Conservation (phyloP, 2,329 filamentous ascomycete species). For the Neoarthrinium moseri region DNA sequence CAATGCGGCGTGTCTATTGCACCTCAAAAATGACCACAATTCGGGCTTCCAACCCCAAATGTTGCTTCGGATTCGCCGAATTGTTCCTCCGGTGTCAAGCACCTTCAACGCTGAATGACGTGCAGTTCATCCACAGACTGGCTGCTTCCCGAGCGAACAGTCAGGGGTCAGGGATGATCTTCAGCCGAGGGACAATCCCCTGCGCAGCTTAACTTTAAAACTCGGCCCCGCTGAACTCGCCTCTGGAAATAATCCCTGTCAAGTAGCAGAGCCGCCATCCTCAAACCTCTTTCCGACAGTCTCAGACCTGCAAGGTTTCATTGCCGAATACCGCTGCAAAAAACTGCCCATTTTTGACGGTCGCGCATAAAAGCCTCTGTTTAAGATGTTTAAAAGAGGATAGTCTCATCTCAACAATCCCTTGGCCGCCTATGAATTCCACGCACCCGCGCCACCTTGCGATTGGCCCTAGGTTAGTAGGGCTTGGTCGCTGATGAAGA, state of each 20-base stretch:
- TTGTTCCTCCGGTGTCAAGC: too few relatives aligned
- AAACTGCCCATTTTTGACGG: neutral
- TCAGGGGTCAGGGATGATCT: slow-evolving; percentile 1
- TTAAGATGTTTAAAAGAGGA: neutral
- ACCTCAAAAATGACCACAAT: too few relatives aligned
- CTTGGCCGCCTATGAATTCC: neutral
- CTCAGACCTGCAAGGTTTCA: slow-evolving; percentile 10
- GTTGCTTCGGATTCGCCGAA: too few relatives aligned
- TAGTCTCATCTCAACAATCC: neutral
- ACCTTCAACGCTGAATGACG: too few relatives aligned
- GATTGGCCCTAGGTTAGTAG: neutral
- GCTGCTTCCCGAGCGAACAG: too few relatives aligned
- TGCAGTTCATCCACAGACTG: too few relatives aligned
- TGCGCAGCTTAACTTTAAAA: neutral
- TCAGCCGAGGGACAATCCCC: neutral
- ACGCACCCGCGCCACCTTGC: neutral
- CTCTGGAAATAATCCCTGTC: neutral
- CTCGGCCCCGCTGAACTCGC: slow-evolving; percentile 1
- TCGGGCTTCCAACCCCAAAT: too few relatives aligned
- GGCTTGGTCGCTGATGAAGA: neutral
- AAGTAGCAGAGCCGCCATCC: slow-evolving; percentile 7
- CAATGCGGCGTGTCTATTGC: too few relatives aligned
- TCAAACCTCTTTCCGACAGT: slow-evolving; percentile 10
- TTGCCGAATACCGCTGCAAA: slow-evolving; percentile 5
- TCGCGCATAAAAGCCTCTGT: neutral